Conservation (phyloP, 2,329 filamentous ascomycete species). For the Cordyceps pruinosa region DNA sequence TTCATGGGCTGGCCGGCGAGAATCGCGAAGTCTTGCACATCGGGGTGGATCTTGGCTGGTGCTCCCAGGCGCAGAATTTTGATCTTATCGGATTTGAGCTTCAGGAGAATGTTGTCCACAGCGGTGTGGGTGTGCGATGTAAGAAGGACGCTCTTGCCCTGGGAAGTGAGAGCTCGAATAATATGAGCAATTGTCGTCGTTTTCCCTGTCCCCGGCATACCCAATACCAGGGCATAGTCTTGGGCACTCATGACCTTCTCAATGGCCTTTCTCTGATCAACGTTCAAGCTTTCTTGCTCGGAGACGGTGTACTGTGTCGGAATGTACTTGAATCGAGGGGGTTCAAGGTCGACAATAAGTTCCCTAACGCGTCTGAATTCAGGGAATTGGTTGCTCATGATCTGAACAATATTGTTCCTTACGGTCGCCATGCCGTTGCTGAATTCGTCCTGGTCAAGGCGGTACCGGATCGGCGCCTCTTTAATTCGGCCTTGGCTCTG, state of each 20-base stretch:
- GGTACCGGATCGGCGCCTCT: conserved; percentile 59
- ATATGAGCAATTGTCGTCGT: conserved; percentile 98
- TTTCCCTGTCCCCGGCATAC: conserved; percentile 97
- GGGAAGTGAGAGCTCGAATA: conserved; percentile 78
- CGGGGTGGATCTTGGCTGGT: conserved; percentile 76
- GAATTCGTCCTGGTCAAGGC: conserved; percentile 96
- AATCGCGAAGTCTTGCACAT: conserved; percentile 78
- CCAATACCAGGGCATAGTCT: conserved; percentile 93
- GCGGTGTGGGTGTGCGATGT: conserved; percentile 97
- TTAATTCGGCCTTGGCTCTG: conserved; percentile 46
- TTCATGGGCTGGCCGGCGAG: conserved; percentile 67
- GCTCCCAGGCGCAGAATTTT: conserved; percentile 81
- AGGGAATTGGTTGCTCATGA: conserved; percentile 75
- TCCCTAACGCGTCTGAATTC: conserved; percentile 66
- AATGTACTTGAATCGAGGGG: conserved; percentile 64
- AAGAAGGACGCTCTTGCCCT: conserved; percentile 86
- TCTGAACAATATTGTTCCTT: conserved; percentile 84
- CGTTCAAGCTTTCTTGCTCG: conserved; percentile 64
- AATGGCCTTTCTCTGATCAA: conserved; percentile 80
- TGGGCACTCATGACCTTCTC: conserved; percentile 92
- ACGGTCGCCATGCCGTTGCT: conserved; percentile 95
- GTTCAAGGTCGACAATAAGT: conserved; percentile 69
- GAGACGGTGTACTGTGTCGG: conserved; percentile 58
- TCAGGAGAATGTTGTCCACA: conserved; percentile 95
- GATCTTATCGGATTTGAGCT: conserved; percentile 72